Evolutionary conservation across 805 yeast species (phyloP), one percentile per base, ranked within the genome.

Genomic region (Ogataea paradorogensis): DNA sequence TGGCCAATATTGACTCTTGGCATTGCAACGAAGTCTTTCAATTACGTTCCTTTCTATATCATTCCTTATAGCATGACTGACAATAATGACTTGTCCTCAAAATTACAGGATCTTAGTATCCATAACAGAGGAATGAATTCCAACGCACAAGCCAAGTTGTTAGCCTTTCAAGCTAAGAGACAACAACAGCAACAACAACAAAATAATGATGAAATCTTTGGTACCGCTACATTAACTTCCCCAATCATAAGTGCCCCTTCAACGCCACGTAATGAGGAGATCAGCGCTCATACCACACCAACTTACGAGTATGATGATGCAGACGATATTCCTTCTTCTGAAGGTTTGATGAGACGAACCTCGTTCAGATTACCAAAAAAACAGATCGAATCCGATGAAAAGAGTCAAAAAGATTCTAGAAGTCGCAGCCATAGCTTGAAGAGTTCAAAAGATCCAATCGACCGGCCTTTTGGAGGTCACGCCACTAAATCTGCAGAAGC

Each of bases 161-260:
- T 84, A 59, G 96, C 95, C 0, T 85, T 90, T 53, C 96, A 89
- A 61, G 88, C 86, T 48, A 80, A 83, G 55, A 74, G 96, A 50
- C 80, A 78, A 43, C 64, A 58, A 36, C 58, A 56, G 38, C 52
- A 45, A 29, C 49, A 38, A 10, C 48, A 41, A 10, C 48, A 41
- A 18, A 42, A 35, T 27, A 31, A 30, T 15, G 44, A 37, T 6
- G 45, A 44, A 15, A 30, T 27, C 13, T 42, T 25, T 15, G 33
- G 42, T 14, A 26, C 42, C 3, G 20, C 15, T 5, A 22, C 30
- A 13, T 9, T 23, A 11, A 15, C 34, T 9, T 46, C 51, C 9
- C 45, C 44, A 4, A 30, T 36, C 23, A 16, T 38, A 34, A 30
- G 45, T 9, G 35, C 58, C 11, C 53, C 55, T 9, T 35, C 53